These are phyloP conservation scores for Dioszegia aurantiaca DNA, from an alignment of 768 basidiomycete species.

Conservation along the genomic window DNA sequence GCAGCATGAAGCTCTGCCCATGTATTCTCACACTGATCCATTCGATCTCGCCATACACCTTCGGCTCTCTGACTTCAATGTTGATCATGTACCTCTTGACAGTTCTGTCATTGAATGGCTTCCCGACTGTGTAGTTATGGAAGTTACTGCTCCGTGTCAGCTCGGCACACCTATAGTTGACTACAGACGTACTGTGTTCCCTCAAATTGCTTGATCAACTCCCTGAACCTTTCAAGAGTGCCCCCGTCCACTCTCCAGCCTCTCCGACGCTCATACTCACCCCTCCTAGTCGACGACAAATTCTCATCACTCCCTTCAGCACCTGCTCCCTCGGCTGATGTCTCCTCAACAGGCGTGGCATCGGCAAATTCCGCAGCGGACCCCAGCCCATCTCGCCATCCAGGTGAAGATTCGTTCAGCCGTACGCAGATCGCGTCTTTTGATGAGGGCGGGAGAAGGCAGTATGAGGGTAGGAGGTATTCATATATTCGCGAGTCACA, in stretches of 20 bases:
- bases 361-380: conserved; percentile 56
- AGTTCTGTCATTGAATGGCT: conserved; percentile 76
- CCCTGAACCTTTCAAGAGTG: conserved; percentile 61
- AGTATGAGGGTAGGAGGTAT: conserved; percentile 91
- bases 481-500: conserved; percentile 98
- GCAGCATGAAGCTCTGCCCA: conserved; percentile 98
- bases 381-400: conserved; percentile 60
- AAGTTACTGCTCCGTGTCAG: conserved; percentile 64
- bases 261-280: conserved; percentile 47
- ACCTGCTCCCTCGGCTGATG: conserved; percentile 56
- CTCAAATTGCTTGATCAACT: conserved; percentile 61
- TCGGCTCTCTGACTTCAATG: conserved; percentile 82
- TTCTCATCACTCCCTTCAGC: conserved; percentile 3
- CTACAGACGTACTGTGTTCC: conserved; percentile 3
- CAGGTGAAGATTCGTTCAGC: conserved; percentile 57
- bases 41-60: conserved; percentile 82
- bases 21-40: conserved; percentile 93
- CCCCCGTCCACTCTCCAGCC: conserved; percentile 64
- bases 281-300: conserved; percentile 20
- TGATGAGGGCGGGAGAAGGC: conserved; percentile 85
- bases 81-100: conserved; percentile 83
- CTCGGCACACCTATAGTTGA: neutral
- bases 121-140: conserved; percentile 91
- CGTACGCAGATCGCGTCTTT: conserved; percentile 59
- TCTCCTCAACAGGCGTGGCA: conserved; percentile 48